A percentile compares a stretch with the other conserved stretches of the same genome.
Conservation (phyloP, 1,284 basidiomycete species). For the Puccinia hordei region DNA sequence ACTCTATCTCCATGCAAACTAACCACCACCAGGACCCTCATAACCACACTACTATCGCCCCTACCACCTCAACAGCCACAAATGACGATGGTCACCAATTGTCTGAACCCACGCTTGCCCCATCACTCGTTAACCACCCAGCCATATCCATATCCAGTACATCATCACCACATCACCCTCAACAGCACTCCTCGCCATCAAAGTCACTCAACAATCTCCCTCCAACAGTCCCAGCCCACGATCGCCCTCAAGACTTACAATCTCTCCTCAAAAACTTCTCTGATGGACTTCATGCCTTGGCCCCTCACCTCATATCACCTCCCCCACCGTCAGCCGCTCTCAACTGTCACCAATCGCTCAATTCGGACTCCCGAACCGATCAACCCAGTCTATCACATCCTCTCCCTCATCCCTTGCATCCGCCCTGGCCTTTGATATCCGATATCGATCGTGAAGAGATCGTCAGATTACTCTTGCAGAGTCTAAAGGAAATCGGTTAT, state of each 20-base stretch:
- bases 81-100: not conserved
- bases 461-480: conserved; percentile 85
- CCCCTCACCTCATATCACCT: conserved; percentile 7
- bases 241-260: conserved; percentile 2
- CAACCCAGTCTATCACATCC: not conserved
- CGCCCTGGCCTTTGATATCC: conserved; percentile 51
- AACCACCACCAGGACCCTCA: not conserved
- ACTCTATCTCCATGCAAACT: not conserved
- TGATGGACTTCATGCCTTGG: conserved; percentile 15
- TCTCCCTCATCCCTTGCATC: conserved; percentile 10
- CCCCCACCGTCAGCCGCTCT: not conserved
- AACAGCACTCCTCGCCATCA: no score
- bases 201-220: not conserved
- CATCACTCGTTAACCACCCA: not conserved
- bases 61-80: not conserved
- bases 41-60: not conserved
- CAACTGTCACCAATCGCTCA: not conserved
- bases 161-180: no score
- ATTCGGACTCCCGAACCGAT: not conserved
- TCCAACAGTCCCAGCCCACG: not conserved
- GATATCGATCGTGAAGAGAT: conserved; percentile 82
- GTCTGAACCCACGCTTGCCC: not conserved
- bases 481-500: conserved; percentile 88
- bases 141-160: no score
- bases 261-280: conserved; percentile 21